A percentile compares a stretch with the other conserved stretches of the same genome.
These are phyloP conservation scores for Pythium periplocum DNA, from an alignment of 352 stramenopile species.

Conservation along the genomic window DNA sequence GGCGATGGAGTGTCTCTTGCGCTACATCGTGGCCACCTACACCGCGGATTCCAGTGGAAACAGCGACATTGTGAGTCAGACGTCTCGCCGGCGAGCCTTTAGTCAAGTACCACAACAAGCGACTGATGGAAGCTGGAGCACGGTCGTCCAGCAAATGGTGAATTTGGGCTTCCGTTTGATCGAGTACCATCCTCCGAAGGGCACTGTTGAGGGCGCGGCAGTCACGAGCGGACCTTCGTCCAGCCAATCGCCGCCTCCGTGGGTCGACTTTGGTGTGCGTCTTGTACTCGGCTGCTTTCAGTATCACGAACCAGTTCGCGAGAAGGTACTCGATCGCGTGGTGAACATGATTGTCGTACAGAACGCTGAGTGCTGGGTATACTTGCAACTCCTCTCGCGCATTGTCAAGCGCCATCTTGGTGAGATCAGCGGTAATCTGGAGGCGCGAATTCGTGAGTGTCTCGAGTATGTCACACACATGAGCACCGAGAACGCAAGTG, in stretches of 20 bases:
- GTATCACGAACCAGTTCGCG: slow-evolving; percentile 23
- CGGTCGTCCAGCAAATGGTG: slow-evolving; percentile 29
- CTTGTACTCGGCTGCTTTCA: slow-evolving; percentile 44
- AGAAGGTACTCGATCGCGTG: slow-evolving; percentile 31
- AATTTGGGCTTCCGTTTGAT: slow-evolving; percentile 29
- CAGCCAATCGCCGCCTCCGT: slow-evolving; percentile 10
- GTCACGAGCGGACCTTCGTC: background rate
- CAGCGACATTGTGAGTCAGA: slow-evolving; percentile 5
- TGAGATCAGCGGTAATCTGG: slow-evolving; percentile 29
- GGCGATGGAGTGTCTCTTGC: slow-evolving; percentile 24
- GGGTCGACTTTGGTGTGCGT: slow-evolving; percentile 36
- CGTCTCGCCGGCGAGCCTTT: slow-evolving; percentile 16
- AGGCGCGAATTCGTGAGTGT: slow-evolving; percentile 33
- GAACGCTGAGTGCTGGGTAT: slow-evolving; percentile 16
- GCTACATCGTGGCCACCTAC: slow-evolving; percentile 24
- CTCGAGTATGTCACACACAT: slow-evolving; percentile 52
- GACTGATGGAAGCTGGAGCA: slow-evolving; percentile 29
- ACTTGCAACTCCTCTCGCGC: slow-evolving; percentile 28
- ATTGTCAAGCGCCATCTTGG: slow-evolving; percentile 36
- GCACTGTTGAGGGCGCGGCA: slow-evolving; percentile 6
- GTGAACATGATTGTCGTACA: slow-evolving; percentile 46
- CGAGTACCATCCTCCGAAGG: slow-evolving; percentile 17
- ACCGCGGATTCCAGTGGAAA: slow-evolving; percentile 1
- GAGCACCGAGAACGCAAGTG: slow-evolving; percentile 16
- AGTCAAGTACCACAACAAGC: slow-evolving; percentile 21